Conservation (phyloP, 768 basidiomycete genomes). For the Hypsizygus marmoreus region DNA sequence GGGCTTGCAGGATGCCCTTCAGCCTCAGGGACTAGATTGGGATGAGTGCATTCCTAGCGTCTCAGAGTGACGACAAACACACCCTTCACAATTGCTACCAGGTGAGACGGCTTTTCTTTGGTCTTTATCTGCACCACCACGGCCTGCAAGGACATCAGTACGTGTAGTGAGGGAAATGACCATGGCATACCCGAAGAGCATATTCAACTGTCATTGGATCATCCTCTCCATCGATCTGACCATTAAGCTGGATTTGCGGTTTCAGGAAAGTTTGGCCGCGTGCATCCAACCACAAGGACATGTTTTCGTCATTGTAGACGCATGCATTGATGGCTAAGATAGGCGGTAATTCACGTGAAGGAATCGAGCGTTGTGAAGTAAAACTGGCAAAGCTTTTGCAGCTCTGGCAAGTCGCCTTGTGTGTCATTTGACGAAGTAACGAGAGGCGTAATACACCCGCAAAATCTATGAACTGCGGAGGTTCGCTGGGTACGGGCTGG, state of each 20-base stretch:
- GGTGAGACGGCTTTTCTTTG: conserved; percentile 74
- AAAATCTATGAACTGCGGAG: conserved; percentile 52
- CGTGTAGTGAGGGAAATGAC: background rate
- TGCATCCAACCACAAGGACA: conserved; percentile 75
- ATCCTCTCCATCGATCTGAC: conserved; percentile 59
- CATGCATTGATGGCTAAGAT: conserved; percentile 86
- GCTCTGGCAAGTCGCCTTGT: conserved; percentile 83
- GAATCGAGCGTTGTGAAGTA: conserved; percentile 65
- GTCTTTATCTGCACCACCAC: conserved; percentile 78
- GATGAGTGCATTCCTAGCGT: background rate
- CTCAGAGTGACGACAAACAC: conserved; percentile 14
- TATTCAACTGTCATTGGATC: conserved; percentile 63
- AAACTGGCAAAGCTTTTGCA: conserved; percentile 82
- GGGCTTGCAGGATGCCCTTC: conserved; percentile 51
- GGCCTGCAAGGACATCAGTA: conserved; percentile 46
- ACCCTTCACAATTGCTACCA: conserved; percentile 89
- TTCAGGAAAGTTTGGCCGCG: conserved; percentile 60
- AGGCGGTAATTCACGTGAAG: conserved; percentile 71
- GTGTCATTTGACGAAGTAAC: conserved; percentile 76
- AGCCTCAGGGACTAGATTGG: conserved; percentile 64
- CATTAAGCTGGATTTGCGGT: conserved; percentile 55
- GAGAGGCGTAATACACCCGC: conserved; percentile 71
- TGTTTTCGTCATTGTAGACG: conserved; percentile 73
- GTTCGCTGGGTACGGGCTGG: conserved; percentile 38
- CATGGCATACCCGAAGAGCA: conserved; percentile 59